phyloP scores from a whole-genome alignment of 2,329 filamentous ascomycete genomes.

The Lecanicillium sp. region DNA sequence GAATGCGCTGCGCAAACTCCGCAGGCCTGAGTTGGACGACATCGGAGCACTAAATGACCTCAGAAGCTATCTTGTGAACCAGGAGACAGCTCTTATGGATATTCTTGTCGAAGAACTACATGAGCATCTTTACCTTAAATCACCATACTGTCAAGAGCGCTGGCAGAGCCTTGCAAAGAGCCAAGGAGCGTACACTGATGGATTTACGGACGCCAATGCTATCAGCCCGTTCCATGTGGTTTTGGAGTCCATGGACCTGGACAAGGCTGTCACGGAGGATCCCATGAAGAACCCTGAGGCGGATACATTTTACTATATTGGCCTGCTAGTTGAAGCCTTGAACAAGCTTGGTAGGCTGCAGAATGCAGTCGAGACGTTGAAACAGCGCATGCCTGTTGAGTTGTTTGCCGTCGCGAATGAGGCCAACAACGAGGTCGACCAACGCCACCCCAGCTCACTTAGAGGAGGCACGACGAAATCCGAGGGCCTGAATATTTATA shows the following conservation, averaged over 20 bases:
- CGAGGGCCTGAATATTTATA: slow-evolving; percentile 55
- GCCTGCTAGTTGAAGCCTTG: slow-evolving; percentile 77
- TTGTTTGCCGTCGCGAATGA: slow-evolving; percentile 91
- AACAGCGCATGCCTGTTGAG: slow-evolving; percentile 88
- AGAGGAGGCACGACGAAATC: slow-evolving; percentile 46
- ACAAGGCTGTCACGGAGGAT: slow-evolving; percentile 67
- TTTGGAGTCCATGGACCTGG: slow-evolving; percentile 53
- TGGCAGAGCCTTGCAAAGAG: slow-evolving; percentile 78
- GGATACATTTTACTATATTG: slow-evolving; percentile 91
- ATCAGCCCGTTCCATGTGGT: slow-evolving; percentile 50
- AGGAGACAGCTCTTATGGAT: slow-evolving; percentile 85
- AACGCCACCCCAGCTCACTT: slow-evolving; percentile 80
- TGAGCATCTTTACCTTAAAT: slow-evolving; percentile 95
- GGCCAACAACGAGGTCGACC: slow-evolving; percentile 88
- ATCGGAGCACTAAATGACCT: slow-evolving; percentile 86
- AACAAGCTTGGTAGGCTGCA: slow-evolving; percentile 86
- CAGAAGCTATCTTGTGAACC: slow-evolving; percentile 81
- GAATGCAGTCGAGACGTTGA: slow-evolving; percentile 79
- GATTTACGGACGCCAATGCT: slow-evolving; percentile 35
- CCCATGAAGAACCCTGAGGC: slow-evolving; percentile 88
- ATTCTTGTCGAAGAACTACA: slow-evolving; percentile 96
- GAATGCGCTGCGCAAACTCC: slow-evolving; percentile 73
- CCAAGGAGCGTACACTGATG: slow-evolving; percentile 47
- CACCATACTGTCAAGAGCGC: slow-evolving; percentile 90
- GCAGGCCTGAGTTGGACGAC: slow-evolving; percentile 81